phyloP scores from a whole-genome alignment of 192 early-diverging fungal genomes.

The Gamsiella multidivaricata region DNA sequence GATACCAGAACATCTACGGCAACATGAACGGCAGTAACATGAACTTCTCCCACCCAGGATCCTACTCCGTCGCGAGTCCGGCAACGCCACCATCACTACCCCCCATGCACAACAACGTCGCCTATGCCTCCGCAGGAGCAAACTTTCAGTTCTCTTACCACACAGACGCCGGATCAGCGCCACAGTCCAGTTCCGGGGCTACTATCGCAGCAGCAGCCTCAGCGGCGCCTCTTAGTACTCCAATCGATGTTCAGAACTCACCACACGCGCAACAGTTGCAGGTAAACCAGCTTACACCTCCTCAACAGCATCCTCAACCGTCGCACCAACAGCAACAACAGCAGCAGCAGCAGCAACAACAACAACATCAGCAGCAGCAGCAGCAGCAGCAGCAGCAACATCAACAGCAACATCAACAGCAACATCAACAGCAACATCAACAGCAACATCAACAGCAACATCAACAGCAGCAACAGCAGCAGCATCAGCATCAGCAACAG shows the following conservation, averaged over 20 bases:
- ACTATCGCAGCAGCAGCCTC: not conserved
- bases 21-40: conserved; percentile 27
- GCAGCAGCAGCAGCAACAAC: conserved; percentile 13
- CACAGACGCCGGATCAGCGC: conserved; percentile 25
- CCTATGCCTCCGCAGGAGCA: conserved; percentile 11
- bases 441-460: conserved; percentile 8
- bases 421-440: conserved; percentile 23
- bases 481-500: conserved; percentile 14
- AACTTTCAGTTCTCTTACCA: conserved; percentile 47
- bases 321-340: conserved; percentile 39
- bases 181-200: conserved; percentile 14
- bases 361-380: conserved; percentile 11
- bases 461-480: conserved; percentile 21
- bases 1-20: conserved; percentile 35
- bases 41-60: conserved; percentile 27
- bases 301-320: conserved; percentile 46
- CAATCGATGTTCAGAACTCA: conserved; percentile 36
- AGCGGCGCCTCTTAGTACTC: conserved; percentile 26
- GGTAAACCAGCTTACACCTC: conserved; percentile 32
- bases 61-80: conserved; percentile 29
- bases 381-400: conserved; percentile 19
- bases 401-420: conserved; percentile 21
- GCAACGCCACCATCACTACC: conserved; percentile 38
- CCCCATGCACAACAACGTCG: conserved; percentile 27
- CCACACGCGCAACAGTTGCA: conserved; percentile 33